A percentile compares a stretch with the other conserved stretches of the same genome.
These are phyloP conservation scores for Neoarthrinium moseri DNA, from an alignment of 2,329 filamentous ascomycete species.

Conservation along the genomic window DNA sequence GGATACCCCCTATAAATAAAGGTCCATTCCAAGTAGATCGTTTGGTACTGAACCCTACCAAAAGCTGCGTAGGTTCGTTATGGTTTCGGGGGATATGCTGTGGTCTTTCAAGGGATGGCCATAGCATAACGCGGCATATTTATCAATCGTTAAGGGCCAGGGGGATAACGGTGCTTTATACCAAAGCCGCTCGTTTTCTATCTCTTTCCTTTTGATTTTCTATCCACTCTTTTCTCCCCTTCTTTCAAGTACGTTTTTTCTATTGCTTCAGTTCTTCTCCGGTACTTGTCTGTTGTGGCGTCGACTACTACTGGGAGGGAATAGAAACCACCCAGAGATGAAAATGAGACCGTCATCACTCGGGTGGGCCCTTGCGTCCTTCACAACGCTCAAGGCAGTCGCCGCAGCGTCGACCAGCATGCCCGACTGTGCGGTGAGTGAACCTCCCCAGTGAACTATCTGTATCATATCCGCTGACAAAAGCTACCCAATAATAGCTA, in stretches of 20 bases:
- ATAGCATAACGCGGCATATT: too few species aligned
- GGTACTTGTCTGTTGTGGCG: not conserved
- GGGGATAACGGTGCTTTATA: conserved; percentile 1
- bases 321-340: not conserved
- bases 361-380: conserved; percentile 1
- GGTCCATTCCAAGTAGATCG: too few species aligned
- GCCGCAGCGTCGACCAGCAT: not conserved
- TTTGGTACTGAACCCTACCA: too few species aligned
- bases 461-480: conserved; percentile 1
- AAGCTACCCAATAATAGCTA: not conserved
- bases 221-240: conserved; percentile 1
- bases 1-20: too few species aligned
- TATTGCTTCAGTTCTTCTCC: not conserved
- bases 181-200: conserved; percentile 1
- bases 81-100: too few species aligned
- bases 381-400: conserved; percentile 2
- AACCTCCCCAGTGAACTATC: not conserved
- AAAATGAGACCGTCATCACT: conserved; percentile 3
- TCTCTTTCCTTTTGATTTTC: conserved; percentile 1
- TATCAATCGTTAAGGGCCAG: not conserved
- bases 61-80: too few species aligned
- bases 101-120: too few species aligned
- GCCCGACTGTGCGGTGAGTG: conserved; percentile 7
- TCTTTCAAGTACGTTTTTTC: not conserved
- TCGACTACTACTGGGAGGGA: not conserved